A percentile compares a stretch with the other conserved stretches of the same genome.
These are phyloP conservation scores for Claviceps paspali DNA, from an alignment of 2,329 filamentous ascomycete genomes.

Conservation along the genomic window DNA sequence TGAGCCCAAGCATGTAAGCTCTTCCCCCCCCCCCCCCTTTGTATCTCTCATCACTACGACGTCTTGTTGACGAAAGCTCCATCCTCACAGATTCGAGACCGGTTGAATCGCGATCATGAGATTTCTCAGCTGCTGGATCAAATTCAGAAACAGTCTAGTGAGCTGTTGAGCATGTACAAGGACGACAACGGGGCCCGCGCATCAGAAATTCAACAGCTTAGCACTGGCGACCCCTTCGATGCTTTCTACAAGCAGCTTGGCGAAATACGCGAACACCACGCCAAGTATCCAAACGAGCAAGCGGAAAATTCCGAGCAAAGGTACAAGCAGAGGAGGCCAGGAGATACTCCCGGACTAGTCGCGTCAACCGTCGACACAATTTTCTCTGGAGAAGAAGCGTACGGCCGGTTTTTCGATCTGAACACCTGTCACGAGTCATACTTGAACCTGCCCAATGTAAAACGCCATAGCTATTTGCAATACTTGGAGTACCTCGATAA, in stretches of 20 bases:
- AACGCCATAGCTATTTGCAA: conserved; percentile 77
- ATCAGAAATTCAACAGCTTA: conserved; percentile 71
- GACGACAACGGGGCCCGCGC: conserved; percentile 58
- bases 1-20: conserved; percentile 70
- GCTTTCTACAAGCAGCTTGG: conserved; percentile 79
- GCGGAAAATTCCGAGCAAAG: conserved; percentile 90
- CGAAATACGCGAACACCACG: conserved; percentile 75
- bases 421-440: conserved; percentile 74
- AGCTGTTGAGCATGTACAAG: conserved; percentile 69
- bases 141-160: conserved; percentile 72
- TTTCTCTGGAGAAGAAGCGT: conserved; percentile 92
- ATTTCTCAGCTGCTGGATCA: conserved; percentile 73
- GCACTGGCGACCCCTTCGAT: conserved; percentile 72
- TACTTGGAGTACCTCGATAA: conserved; percentile 85
- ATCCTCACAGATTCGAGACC: conserved; percentile 58
- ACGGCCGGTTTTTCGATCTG: conserved; percentile 83
- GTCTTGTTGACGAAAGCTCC: conserved; percentile 10
- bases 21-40: conserved; percentile 8
- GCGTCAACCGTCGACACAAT: conserved; percentile 67
- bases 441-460: conserved; percentile 75
- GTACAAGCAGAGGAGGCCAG: conserved; percentile 57
- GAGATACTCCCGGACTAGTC: conserved; percentile 47
- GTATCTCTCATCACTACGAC: not conserved
- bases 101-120: conserved; percentile 83
- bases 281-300: conserved; percentile 82